These are phyloP conservation scores for Apophysomyces variabilis DNA, from an alignment of 371 early-diverging fungal species.

Conservation along the genomic window DNA sequence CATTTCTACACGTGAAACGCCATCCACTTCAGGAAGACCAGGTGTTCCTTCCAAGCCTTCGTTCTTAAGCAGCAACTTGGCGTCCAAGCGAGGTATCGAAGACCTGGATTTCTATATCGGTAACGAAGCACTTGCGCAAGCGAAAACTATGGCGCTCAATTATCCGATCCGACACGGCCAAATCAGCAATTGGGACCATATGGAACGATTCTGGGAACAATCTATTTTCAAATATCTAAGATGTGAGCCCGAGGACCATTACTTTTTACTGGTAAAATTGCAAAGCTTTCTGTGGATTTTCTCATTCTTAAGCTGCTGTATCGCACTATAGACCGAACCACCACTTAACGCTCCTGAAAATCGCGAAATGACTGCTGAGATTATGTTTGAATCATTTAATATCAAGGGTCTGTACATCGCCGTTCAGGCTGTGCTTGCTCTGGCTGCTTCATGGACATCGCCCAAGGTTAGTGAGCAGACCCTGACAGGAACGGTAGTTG, in stretches of 20 bases:
- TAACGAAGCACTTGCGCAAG: slow-evolving; percentile 91
- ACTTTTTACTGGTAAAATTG: slow-evolving; percentile 77
- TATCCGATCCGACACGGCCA: slow-evolving; percentile 92
- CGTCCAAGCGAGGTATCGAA: slow-evolving; percentile 96
- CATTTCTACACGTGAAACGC: slow-evolving; percentile 80
- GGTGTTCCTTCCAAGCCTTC: slow-evolving; percentile 66
- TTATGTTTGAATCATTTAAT: slow-evolving; percentile 92
- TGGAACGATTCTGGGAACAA: slow-evolving; percentile 96
- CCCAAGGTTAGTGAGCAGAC: slow-evolving; percentile 79
- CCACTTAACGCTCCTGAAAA: slow-evolving; percentile 93
- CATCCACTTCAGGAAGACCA: slow-evolving; percentile 54
- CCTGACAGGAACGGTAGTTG: slow-evolving; percentile 97
- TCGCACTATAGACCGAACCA: slow-evolving; percentile 76
- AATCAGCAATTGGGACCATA: slow-evolving; percentile 93
- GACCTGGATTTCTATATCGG: slow-evolving; percentile 98
- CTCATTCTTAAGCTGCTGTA: background rate
- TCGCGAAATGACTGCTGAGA: slow-evolving; percentile 93
- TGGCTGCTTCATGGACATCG: slow-evolving; percentile 90
- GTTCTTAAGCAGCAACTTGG: slow-evolving; percentile 71
- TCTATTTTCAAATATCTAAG: slow-evolving; percentile 96
- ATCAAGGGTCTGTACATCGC: slow-evolving; percentile 91
- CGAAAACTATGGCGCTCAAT: slow-evolving; percentile 82
- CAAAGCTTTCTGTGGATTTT: background rate
- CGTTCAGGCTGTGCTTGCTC: slow-evolving; percentile 91
- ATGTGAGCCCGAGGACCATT: slow-evolving; percentile 98